Evolutionary conservation across 257 asterid species (phyloP).

Genomic region (Ilex aquifolium): DNA sequence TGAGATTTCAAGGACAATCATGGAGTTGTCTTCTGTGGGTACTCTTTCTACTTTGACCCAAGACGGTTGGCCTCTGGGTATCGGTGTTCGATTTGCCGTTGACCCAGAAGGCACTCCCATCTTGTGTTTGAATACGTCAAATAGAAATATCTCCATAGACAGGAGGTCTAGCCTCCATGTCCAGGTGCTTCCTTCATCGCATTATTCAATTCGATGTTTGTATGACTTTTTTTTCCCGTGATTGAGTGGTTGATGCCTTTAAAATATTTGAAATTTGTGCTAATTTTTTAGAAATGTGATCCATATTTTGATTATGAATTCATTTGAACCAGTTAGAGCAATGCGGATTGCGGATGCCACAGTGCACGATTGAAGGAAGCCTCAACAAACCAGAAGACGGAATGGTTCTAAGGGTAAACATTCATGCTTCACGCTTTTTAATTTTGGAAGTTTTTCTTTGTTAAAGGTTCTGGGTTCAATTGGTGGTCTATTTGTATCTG

Average conservation of each 20-base stretch:
- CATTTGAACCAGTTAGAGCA: constrained; percentile 55
- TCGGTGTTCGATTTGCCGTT: constrained; percentile 75
- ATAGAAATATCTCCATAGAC: constrained; percentile 26
- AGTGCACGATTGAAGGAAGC: constrained; percentile 70
- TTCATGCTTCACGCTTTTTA: neutral
- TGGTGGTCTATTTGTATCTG: neutral
- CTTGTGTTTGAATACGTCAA: constrained; percentile 47
- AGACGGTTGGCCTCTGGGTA: constrained; percentile 77
- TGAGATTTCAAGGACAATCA: constrained; percentile 76
- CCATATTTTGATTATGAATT: constrained; percentile 11
- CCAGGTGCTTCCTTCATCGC: constrained; percentile 37
- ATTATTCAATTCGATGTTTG: constrained; percentile 1
- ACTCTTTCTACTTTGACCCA: constrained; percentile 60
- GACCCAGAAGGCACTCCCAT: constrained; percentile 69
- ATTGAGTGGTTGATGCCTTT: too few relatives aligned
- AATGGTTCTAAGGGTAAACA: constrained; percentile 43
- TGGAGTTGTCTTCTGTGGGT: constrained; percentile 68
- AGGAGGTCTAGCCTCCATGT: constrained; percentile 69
- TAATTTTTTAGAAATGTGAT: neutral
- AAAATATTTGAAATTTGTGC: too few relatives aligned
- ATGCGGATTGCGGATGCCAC: constrained; percentile 67
- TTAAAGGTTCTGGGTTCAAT: too few relatives aligned
- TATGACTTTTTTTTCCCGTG: constrained; percentile 2
- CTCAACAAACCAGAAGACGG: constrained; percentile 57
- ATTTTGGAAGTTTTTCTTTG: too few relatives aligned